Base-by-base conservation (phyloP, 306 rosid species). In the Sicyos edulis region DNA sequence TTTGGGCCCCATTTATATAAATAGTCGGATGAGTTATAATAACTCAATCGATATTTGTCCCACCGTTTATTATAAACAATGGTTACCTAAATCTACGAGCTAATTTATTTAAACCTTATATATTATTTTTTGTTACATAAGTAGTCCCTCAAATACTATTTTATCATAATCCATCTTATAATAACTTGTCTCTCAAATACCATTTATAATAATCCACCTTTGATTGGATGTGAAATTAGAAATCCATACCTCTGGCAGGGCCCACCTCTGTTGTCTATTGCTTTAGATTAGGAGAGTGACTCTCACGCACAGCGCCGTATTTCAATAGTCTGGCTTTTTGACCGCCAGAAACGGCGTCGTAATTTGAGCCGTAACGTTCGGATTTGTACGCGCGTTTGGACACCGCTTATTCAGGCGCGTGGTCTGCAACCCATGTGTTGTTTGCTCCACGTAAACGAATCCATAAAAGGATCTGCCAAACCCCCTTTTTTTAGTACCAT, bases 401-500 rank as follows among this genome's bases (percentile, higher is more conserved):
- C 70, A 37, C 4, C 10, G 29, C 4, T 4, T 37, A 1, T 37
- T 8, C 1, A 17, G 4, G 70, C 51, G 70, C 26, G 70, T 63
- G 70, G 26, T 4, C 0, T 17, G 7, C 1, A 59, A 26, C 20
- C 15, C 17, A 40, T 26, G 2, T 37, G 70, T 63, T 29, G 70
- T 63, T 63, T 63, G 52, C 70, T 63, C 70, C 52, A 51, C 16
- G 26, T 49, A 19, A 37, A 63, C 52, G 70, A 63, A 63, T 63
- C 70, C 70, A 63, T 17, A 51, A 63, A 24, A 40, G 51, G 29
- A 63, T 40, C 70, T 63, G 70, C 16, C 70, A 63, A 2, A 17
- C 19, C 7, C 10, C 29, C 1, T 63, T 37, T 63, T 5, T 21
- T 17, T n/a, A 17, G 51, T 63, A n/a, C 70, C 16, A 63, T 17